Evolutionary conservation across 73 alveolate genomes (phyloP).

Genomic region (Paramecium caudatum): DNA sequence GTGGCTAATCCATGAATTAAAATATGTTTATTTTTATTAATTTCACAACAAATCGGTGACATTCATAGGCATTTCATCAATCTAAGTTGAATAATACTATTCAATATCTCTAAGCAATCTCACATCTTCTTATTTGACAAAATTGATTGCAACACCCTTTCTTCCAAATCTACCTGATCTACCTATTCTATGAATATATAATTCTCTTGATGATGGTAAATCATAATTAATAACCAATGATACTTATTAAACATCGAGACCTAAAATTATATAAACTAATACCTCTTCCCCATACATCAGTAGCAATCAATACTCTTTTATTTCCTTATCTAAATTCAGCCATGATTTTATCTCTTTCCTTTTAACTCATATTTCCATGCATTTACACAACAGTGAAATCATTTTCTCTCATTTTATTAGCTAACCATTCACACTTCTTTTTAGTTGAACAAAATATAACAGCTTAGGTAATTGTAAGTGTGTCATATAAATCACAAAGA

Average conservation of each 20-base stretch:
- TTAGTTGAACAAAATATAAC: slow-evolving; percentile 96
- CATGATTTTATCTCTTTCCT: slow-evolving; percentile 98
- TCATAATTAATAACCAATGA: slow-evolving; percentile 97
- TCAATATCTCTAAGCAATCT: slow-evolving; percentile 98
- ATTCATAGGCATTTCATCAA: slow-evolving; percentile 99
- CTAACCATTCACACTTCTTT: slow-evolving; percentile 97
- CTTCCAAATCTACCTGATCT: slow-evolving; percentile 99
- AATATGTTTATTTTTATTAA: not conserved
- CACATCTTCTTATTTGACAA: slow-evolving; percentile 98
- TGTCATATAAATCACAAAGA: slow-evolving; percentile 97
- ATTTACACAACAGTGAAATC: slow-evolving; percentile 94
- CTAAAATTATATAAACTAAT: not conserved
- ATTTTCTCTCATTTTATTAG: slow-evolving; percentile 95
- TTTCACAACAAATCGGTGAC: slow-evolving; percentile 94
- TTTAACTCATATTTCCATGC: slow-evolving; percentile 98
- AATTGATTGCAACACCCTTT: slow-evolving; percentile 99
- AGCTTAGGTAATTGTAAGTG: slow-evolving; percentile 95
- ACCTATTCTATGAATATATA: slow-evolving; percentile 99
- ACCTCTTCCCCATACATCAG: slow-evolving; percentile 99
- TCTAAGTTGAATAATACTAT: slow-evolving; percentile 98
- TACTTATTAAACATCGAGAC: slow-evolving; percentile 98
- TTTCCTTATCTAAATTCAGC: slow-evolving; percentile 91
- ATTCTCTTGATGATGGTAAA: slow-evolving; percentile 96
- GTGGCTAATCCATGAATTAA: slow-evolving; percentile 60
- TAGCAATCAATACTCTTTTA: slow-evolving; percentile 89